These are phyloP conservation scores for Poa pratensis DNA, from an alignment of 176 grass and related monocot species.

Conservation along the genomic window DNA sequence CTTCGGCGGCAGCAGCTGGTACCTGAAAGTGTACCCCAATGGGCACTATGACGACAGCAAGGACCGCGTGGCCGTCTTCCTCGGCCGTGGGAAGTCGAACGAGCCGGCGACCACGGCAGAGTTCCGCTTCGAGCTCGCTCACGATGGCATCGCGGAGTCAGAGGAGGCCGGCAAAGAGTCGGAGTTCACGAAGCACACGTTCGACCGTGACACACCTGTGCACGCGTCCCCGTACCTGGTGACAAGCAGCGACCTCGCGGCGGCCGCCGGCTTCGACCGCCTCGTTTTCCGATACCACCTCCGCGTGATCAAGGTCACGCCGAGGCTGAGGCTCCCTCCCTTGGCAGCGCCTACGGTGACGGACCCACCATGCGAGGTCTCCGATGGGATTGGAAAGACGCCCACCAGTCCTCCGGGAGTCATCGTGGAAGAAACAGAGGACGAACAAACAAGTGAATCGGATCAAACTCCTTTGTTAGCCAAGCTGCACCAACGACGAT, in stretches of 20 bases:
- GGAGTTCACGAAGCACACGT: not conserved
- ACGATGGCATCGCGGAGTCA: not conserved
- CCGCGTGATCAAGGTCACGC: not conserved
- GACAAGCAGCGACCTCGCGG: not conserved
- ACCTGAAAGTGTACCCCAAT: not conserved
- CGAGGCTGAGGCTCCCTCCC: slow-evolving; percentile 32
- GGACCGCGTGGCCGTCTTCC: not conserved
- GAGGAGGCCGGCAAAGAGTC: not conserved
- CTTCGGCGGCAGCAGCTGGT: not conserved
- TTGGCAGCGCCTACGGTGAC: not conserved
- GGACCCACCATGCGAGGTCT: not conserved
- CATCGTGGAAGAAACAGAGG: not conserved
- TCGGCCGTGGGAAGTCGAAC: not conserved
- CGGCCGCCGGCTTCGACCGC: not conserved
- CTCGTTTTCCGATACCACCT: not conserved
- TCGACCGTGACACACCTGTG: not conserved
- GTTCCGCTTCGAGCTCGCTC: not conserved
- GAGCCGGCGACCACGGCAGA: not conserved
- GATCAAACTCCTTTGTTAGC: not conserved
- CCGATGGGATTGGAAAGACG: not conserved
- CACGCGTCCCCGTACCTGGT: not conserved
- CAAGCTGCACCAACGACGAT: not conserved
- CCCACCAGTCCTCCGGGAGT: not conserved
- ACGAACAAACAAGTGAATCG: not conserved
- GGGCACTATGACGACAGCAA: not conserved